Evolutionary conservation across 2,329 filamentous ascomycete genomes (phyloP).

Genomic region (Chaetomiaceae sp.): DNA sequence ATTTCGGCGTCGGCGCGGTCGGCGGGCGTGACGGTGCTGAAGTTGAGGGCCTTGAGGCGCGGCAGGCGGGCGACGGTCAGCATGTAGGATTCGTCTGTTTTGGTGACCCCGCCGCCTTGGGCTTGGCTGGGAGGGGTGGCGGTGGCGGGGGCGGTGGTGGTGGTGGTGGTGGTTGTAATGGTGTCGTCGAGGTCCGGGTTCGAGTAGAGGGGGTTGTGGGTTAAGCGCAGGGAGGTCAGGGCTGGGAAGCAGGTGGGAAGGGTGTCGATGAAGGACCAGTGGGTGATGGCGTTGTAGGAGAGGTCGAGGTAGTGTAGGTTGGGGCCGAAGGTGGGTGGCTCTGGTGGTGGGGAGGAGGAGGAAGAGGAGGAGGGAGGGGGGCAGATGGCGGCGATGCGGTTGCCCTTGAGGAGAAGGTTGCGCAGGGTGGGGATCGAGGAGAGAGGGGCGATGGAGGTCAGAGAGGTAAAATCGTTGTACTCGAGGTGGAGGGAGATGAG

Average conservation of each 20-base stretch:
- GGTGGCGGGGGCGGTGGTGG: constrained; percentile 18
- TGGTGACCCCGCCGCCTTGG: constrained; percentile 40
- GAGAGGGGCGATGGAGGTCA: constrained; percentile 52
- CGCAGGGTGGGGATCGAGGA: constrained; percentile 48
- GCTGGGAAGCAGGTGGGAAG: constrained; percentile 67
- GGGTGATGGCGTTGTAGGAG: constrained; percentile 64
- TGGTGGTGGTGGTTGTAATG: constrained; percentile 18
- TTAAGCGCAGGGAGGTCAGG: constrained; percentile 69
- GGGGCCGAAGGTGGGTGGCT: constrained; percentile 47
- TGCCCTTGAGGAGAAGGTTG: constrained; percentile 70
- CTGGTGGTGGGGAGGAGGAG: too few species aligned
- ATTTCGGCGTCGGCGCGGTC: constrained; percentile 86
- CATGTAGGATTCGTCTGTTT: constrained; percentile 83
- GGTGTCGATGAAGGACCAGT: constrained; percentile 70
- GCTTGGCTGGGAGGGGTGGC: not conserved
- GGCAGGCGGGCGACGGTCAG: constrained; percentile 73
- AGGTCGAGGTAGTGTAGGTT: constrained; percentile 64
- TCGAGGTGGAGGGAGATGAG: constrained; percentile 65
- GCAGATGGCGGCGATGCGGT: constrained; percentile 54
- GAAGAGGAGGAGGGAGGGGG: constrained; percentile 36
- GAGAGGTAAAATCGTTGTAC: constrained; percentile 61
- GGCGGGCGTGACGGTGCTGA: constrained; percentile 62
- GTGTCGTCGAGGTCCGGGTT: constrained; percentile 35
- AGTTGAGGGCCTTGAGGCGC: constrained; percentile 66
- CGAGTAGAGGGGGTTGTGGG: constrained; percentile 80